A percentile compares a stretch with the other conserved stretches of the same genome.
Conservation (phyloP, 2,329 filamentous ascomycete species). For the Aspergillus spinulosporus region DNA sequence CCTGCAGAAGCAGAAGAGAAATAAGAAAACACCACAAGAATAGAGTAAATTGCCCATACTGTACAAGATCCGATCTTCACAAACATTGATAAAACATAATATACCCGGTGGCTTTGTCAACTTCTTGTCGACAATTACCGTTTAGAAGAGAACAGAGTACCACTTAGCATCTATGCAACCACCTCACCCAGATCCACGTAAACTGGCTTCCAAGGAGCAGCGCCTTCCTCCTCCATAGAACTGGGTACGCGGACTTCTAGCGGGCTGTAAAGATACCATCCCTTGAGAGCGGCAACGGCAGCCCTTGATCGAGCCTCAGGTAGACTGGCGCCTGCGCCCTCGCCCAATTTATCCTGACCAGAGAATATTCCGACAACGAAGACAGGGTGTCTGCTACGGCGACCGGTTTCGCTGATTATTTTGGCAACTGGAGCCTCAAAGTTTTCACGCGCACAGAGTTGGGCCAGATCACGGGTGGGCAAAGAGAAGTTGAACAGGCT, state of each 20-base stretch:
- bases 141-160: constrained; percentile 19
- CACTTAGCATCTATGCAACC: constrained; percentile 47
- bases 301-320: constrained; percentile 76
- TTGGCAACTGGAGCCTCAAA: constrained; percentile 86
- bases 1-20: constrained; percentile 11
- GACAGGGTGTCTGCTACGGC: constrained; percentile 79
- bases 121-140: constrained; percentile 13
- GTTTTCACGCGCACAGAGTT: constrained; percentile 82
- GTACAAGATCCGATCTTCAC: constrained; percentile 39
- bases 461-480: constrained; percentile 78
- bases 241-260: constrained; percentile 66
- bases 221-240: constrained; percentile 64
- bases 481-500: constrained; percentile 79
- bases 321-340: constrained; percentile 78
- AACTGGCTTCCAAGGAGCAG: constrained; percentile 64
- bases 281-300: constrained; percentile 80
- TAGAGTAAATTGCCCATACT: constrained; percentile 41
- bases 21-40: constrained; percentile 15
- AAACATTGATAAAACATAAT: constrained; percentile 32
- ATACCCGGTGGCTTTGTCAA: constrained; percentile 21
- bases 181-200: constrained; percentile 72
- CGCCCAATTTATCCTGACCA: constrained; percentile 85
- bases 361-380: constrained; percentile 94
- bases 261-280: constrained; percentile 95
- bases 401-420: constrained; percentile 86